Conservation (phyloP, 2,329 filamentous ascomycete genomes). For the Stagonosporopsis cucurbitacearum region DNA sequence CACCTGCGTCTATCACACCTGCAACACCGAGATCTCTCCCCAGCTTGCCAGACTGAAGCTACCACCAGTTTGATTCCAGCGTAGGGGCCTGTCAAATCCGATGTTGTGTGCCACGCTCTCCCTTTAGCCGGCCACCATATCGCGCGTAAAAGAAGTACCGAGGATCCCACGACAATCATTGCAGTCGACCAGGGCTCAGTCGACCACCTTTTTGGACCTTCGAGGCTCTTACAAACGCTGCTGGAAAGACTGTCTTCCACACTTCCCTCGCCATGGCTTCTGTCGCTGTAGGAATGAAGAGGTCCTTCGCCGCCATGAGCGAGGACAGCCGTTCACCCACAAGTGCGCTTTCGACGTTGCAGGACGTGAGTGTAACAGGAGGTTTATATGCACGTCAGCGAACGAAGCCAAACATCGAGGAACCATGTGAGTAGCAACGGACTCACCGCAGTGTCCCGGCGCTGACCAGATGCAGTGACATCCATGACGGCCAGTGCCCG, state of each 20-base stretch:
- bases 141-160: constrained; percentile 12
- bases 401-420: constrained; percentile 7
- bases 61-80: neutral
- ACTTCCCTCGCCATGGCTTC: constrained; percentile 33
- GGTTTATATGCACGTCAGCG: constrained; percentile 9
- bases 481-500: constrained; percentile 34
- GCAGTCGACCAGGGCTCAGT: constrained; percentile 2
- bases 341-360: constrained; percentile 4
- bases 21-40: neutral
- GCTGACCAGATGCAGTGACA: constrained; percentile 23
- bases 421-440: constrained; percentile 10
- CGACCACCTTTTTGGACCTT: neutral
- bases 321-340: constrained; percentile 21
- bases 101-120: constrained; percentile 8
- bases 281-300: constrained; percentile 36
- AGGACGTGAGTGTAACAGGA: constrained; percentile 8
- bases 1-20: constrained; percentile 1
- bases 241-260: neutral
- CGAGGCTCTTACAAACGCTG: neutral
- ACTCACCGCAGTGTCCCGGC: neutral
- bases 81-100: neutral
- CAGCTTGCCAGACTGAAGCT: constrained; percentile 3
- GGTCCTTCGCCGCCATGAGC: constrained; percentile 35
- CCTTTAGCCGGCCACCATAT: constrained; percentile 12
- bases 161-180: neutral